These are phyloP conservation scores for Aspergillus diversus DNA, from an alignment of 495 filamentous ascomycete genomes.

Conservation along the genomic window DNA sequence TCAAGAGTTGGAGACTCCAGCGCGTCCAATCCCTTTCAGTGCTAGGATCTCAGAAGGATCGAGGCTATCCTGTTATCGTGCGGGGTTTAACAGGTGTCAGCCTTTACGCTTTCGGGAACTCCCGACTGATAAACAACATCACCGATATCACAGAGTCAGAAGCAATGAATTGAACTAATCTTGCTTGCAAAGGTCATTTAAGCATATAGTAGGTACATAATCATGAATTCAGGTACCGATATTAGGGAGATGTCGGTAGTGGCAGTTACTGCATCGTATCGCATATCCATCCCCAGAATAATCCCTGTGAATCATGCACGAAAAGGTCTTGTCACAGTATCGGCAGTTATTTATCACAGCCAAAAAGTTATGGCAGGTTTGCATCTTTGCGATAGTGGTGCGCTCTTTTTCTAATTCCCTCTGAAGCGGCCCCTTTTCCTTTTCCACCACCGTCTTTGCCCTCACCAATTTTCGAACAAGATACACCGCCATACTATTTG, in stretches of 20 bases:
- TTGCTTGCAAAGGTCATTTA: no score
- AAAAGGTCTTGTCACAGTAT: neutral
- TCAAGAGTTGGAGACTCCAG: neutral
- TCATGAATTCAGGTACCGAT: neutral
- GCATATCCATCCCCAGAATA: neutral
- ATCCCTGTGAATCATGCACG: neutral
- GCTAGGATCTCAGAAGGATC: slow-evolving; percentile 10
- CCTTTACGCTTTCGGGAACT: neutral
- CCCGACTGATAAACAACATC: neutral
- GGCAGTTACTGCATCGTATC: neutral
- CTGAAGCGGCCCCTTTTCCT: no score
- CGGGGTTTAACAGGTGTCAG: neutral
- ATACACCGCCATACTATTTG: no score
- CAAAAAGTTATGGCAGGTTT: neutral
- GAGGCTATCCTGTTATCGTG: slow-evolving; percentile 11
- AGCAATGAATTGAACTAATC: no score
- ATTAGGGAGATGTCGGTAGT: neutral
- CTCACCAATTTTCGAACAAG: no score
- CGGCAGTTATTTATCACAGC: neutral
- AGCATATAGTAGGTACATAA: neutral
- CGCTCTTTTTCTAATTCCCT: no score
- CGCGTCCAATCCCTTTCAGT: slow-evolving; percentile 6
- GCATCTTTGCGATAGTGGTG: neutral
- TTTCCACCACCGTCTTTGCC: no score
- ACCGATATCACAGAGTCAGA: no score